phyloP scores from a whole-genome alignment of 495 filamentous ascomycete genomes.

The Viridothelium virens region DNA sequence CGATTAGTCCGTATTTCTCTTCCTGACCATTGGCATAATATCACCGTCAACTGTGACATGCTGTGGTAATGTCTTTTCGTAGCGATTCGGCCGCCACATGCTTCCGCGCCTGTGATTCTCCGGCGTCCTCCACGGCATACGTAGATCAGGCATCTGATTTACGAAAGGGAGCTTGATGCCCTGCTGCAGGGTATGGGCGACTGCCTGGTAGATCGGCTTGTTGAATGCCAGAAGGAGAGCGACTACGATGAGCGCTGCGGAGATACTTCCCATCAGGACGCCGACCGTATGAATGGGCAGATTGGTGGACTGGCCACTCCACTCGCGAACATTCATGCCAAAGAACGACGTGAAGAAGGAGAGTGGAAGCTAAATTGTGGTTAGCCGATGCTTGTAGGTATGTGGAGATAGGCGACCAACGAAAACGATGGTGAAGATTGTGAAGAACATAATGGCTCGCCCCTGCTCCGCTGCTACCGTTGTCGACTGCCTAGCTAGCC shows the following conservation, averaged over 20 bases:
- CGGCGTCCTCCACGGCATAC: background rate
- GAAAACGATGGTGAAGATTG: conserved; percentile 11
- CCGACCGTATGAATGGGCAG: background rate
- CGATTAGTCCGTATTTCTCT: conserved; percentile 2
- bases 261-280: conserved; percentile 3
- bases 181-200: background rate
- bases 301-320: conserved; percentile 3
- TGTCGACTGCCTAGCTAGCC: conserved; percentile 7
- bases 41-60: background rate
- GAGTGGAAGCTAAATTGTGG: conserved; percentile 47
- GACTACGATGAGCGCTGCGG: background rate
- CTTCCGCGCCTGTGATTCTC: background rate
- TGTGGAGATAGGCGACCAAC: background rate
- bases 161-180: background rate
- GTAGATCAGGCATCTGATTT: background rate
- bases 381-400: conserved; percentile 18
- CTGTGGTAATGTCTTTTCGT: background rate
- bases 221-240: conserved; percentile 4
- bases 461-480: conserved; percentile 4
- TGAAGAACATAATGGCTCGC: conserved; percentile 7
- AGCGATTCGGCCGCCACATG: background rate
- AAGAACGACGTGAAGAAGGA: conserved; percentile 47
- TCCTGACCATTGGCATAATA: background rate
- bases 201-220: background rate
- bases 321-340: conserved; percentile 45